phyloP scores from a whole-genome alignment of 345 rosid genomes.

The Eucalyptus pauciflora region DNA sequence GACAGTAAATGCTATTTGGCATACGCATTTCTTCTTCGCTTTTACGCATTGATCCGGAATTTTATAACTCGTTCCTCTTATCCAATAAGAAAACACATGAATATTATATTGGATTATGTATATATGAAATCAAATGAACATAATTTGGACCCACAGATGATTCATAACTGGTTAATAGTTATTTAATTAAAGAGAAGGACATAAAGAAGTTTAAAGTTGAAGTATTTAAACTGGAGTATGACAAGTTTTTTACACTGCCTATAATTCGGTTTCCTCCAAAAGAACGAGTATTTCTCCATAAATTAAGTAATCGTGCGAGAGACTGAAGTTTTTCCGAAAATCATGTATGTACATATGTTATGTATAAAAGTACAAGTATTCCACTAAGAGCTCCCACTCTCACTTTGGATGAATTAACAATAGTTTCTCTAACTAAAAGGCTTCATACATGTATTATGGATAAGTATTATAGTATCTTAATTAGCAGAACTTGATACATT shows the following conservation, averaged over 20 bases:
- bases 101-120: too few species aligned
- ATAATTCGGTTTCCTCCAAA: not conserved
- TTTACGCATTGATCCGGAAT: not conserved
- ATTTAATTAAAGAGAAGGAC: too few species aligned
- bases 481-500: not conserved
- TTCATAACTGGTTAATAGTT: too few species aligned
- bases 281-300: not conserved
- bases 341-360: not conserved
- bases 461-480: not conserved
- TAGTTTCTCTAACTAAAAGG: not conserved
- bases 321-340: not conserved
- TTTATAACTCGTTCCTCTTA: too few species aligned
- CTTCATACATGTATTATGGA: not conserved
- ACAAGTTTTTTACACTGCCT: too few species aligned
- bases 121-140: too few species aligned
- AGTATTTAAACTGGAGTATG: too few species aligned
- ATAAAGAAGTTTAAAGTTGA: too few species aligned
- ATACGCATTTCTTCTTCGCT: not conserved
- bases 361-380: not conserved
- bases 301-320: not conserved
- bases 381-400: not conserved
- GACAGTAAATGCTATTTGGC: not conserved
- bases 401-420: not conserved
- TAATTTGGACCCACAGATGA: too few species aligned
- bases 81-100: too few species aligned